Conservation (phyloP, 768 basidiomycete genomes). For the Exsudoporus frostii region DNA sequence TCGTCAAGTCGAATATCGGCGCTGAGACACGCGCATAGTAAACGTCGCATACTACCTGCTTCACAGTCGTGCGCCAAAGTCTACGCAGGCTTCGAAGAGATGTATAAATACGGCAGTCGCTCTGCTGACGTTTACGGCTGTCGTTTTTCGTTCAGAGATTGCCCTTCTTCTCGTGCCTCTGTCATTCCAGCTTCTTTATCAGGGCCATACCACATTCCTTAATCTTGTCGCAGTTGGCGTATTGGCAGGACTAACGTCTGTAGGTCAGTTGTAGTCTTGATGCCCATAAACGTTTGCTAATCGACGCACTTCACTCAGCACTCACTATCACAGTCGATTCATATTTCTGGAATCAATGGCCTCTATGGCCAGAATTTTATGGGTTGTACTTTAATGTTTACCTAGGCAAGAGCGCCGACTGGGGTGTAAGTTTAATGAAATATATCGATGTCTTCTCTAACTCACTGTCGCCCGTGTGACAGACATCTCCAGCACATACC, state of each 20-base stretch:
- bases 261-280: conserved; percentile 40
- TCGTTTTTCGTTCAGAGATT: conserved; percentile 81
- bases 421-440: conserved; percentile 67
- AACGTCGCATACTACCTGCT: conserved; percentile 57
- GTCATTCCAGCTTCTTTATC: conserved; percentile 48
- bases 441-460: conserved; percentile 1
- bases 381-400: conserved; percentile 82
- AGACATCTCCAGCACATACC: conserved; percentile 67
- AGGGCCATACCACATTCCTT: conserved; percentile 40
- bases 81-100: conserved; percentile 34
- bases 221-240: conserved; percentile 50
- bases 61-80: conserved; percentile 35
- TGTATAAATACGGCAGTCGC: conserved; percentile 45
- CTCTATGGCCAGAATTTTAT: conserved; percentile 85
- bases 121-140: conserved; percentile 61
- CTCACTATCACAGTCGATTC: conserved; percentile 71
- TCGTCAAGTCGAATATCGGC: background rate
- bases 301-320: conserved; percentile 35
- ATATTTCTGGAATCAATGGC: conserved; percentile 73
- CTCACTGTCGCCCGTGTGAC: background rate
- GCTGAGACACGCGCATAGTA: conserved; percentile 32
- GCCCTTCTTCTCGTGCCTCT: conserved; percentile 63
- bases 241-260: conserved; percentile 44
- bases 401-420: conserved; percentile 81
- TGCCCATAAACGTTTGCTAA: background rate